Evolutionary conservation across 352 stramenopile genomes (phyloP).

Genomic region (Phytophthora uliginosa): DNA sequence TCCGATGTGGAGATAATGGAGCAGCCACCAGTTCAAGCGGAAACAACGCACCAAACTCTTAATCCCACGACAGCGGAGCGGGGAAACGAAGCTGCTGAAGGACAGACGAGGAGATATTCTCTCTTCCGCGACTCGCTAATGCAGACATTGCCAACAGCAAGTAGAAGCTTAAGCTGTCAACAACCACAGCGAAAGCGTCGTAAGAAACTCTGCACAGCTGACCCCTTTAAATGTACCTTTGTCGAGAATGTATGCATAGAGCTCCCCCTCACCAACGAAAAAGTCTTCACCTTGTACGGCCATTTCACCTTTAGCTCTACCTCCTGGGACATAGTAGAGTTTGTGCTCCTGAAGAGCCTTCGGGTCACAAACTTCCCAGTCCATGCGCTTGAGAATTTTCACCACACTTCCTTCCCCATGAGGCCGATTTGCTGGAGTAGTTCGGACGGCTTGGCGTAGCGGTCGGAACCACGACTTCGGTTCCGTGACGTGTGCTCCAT

Average conservation of each 20-base stretch:
- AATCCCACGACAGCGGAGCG: neutral
- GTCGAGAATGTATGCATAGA: conserved; percentile 31
- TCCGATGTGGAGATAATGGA: conserved; percentile 16
- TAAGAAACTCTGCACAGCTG: conserved; percentile 20
- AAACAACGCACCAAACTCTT: neutral
- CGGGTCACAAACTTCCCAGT: conserved; percentile 29
- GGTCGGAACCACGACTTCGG: conserved; percentile 10
- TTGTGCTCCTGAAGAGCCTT: conserved; percentile 32
- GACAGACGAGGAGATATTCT: too few species aligned
- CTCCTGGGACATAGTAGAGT: conserved; percentile 24
- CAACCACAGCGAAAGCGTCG: conserved; percentile 24
- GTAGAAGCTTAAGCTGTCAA: neutral
- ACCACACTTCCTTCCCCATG: conserved; percentile 33
- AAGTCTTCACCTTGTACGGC: conserved; percentile 24
- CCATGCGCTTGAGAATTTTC: conserved; percentile 20
- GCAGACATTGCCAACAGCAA: neutral
- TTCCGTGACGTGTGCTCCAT: conserved; percentile 10
- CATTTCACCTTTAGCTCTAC: conserved; percentile 16
- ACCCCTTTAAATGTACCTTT: conserved; percentile 7
- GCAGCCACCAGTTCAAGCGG: neutral
- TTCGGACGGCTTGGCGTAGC: conserved; percentile 16
- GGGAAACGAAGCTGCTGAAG: too few species aligned
- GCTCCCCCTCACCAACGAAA: conserved; percentile 30
- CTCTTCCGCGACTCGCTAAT: too few species aligned
- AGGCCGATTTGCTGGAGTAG: conserved; percentile 31